Evolutionary conservation across 768 basidiomycete species (phyloP).

Genomic region (Hebeloma cylindrosporum): DNA sequence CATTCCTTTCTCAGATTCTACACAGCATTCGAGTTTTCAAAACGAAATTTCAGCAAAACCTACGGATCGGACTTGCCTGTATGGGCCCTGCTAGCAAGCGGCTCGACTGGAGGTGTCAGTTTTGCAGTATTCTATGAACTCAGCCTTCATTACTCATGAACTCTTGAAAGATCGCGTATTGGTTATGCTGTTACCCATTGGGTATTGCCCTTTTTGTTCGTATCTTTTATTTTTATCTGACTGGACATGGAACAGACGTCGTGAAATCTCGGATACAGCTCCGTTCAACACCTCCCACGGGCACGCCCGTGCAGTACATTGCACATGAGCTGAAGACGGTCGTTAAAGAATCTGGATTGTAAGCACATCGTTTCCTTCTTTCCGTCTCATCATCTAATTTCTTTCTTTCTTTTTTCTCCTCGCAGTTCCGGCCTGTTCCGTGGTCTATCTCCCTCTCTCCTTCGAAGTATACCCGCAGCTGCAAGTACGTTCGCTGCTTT

Average conservation of each 20-base stretch:
- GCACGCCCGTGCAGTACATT: slow-evolving; percentile 79
- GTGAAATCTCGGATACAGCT: slow-evolving; percentile 91
- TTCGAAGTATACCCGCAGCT: slow-evolving; percentile 87
- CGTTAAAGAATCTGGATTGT: slow-evolving; percentile 72
- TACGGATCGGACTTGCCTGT: slow-evolving; percentile 75
- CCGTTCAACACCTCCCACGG: slow-evolving; percentile 66
- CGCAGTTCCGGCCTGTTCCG: slow-evolving; percentile 64
- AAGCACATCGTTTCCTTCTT: slow-evolving; percentile 30
- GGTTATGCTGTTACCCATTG: slow-evolving; percentile 91
- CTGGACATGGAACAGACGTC: no score
- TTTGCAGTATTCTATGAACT: slow-evolving; percentile 1
- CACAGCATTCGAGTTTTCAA: slow-evolving; percentile 88
- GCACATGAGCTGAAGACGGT: slow-evolving; percentile 64
- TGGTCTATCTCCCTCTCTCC: slow-evolving; percentile 70
- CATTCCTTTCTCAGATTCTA: slow-evolving; percentile 53
- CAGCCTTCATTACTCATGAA: slow-evolving; percentile 1
- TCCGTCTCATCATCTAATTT: background rate
- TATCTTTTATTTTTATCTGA: background rate
- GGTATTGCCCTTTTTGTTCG: slow-evolving; percentile 31
- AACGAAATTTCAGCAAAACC: slow-evolving; percentile 64
- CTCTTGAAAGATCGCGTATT: slow-evolving; percentile 70
- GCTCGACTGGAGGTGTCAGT: slow-evolving; percentile 79
- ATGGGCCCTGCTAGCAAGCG: slow-evolving; percentile 83
- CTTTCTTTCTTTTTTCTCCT: background rate
- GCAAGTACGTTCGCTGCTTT: slow-evolving; percentile 89